Evolutionary conservation across 805 yeast species (phyloP).

Genomic region (Monosporozyma solicola): DNA sequence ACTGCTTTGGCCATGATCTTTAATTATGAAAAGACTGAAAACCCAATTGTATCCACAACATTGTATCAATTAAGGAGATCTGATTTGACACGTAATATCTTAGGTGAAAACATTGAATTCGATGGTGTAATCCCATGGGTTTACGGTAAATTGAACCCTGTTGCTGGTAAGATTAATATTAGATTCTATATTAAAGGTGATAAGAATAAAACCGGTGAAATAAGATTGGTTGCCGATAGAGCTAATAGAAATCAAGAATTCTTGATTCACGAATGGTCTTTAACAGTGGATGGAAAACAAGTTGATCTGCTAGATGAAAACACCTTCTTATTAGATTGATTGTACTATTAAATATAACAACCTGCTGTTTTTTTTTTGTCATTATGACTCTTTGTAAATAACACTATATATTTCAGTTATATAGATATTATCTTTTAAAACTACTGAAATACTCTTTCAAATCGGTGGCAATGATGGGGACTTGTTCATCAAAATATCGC

Average conservation of each 20-base stretch:
- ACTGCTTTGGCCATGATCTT: constrained; percentile 56
- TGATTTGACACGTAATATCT: constrained; percentile 43
- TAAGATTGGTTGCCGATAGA: constrained; percentile 62
- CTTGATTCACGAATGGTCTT: constrained; percentile 53
- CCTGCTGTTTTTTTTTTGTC: neutral
- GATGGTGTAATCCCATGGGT: constrained; percentile 76
- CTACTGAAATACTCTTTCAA: neutral
- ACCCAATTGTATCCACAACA: constrained; percentile 83
- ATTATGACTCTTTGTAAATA: neutral
- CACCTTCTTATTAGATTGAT: neutral
- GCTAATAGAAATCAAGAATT: constrained; percentile 49
- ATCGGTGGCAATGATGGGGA: neutral
- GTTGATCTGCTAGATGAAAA: constrained; percentile 45
- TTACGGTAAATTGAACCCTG: constrained; percentile 73
- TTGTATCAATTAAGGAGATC: constrained; percentile 79
- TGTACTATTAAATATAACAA: neutral
- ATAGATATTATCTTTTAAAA: neutral
- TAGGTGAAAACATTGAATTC: constrained; percentile 74
- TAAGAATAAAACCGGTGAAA: constrained; percentile 41
- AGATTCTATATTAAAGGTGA: constrained; percentile 63
- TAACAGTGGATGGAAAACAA: constrained; percentile 40
- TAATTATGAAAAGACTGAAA: constrained; percentile 86
- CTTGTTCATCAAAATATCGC: neutral
- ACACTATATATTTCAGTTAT: neutral
- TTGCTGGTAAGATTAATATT: constrained; percentile 71